phyloP scores from a whole-genome alignment of 768 basidiomycete genomes.

The Naganishia onofrii region DNA sequence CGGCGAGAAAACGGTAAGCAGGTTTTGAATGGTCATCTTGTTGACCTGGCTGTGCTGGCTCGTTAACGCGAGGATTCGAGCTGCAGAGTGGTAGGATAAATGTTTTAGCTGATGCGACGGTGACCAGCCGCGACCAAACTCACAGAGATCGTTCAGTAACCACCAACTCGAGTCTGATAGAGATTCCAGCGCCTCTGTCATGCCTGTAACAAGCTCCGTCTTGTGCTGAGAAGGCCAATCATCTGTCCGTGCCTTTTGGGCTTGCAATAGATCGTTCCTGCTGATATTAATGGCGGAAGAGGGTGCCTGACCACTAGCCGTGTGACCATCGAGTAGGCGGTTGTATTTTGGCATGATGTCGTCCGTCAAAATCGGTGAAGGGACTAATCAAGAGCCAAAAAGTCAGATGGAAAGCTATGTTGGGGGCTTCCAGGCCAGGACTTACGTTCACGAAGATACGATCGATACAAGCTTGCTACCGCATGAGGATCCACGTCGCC shows the following conservation, averaged over 20 bases:
- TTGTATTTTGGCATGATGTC: constrained; percentile 43
- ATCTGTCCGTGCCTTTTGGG: constrained; percentile 23
- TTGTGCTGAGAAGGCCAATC: constrained; percentile 29
- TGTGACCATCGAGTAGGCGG: constrained; percentile 16
- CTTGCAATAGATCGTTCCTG: constrained; percentile 17
- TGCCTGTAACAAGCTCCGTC: constrained; percentile 56
- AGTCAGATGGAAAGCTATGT: too few relatives aligned
- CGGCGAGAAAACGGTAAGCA: constrained; percentile 83
- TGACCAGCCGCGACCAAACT: constrained; percentile 44
- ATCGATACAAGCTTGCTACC: constrained; percentile 87
- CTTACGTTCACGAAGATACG: constrained; percentile 87
- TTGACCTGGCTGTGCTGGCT: constrained; percentile 67
- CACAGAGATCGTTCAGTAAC: constrained; percentile 74
- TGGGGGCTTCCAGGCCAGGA: too few relatives aligned
- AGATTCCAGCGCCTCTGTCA: constrained; percentile 24
- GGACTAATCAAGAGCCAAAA: constrained; percentile 63
- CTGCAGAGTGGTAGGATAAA: not conserved
- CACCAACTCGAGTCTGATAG: constrained; percentile 66
- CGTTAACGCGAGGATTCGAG: constrained; percentile 67
- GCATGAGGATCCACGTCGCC: constrained; percentile 91
- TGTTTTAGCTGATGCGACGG: not conserved
- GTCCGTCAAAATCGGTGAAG: constrained; percentile 75
- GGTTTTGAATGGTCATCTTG: constrained; percentile 88
- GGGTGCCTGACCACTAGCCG: constrained; percentile 33
- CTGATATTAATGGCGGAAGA: constrained; percentile 17